These are phyloP conservation scores for Senna siamea DNA, from an alignment of 306 rosid genomes.

Conservation along the genomic window DNA sequence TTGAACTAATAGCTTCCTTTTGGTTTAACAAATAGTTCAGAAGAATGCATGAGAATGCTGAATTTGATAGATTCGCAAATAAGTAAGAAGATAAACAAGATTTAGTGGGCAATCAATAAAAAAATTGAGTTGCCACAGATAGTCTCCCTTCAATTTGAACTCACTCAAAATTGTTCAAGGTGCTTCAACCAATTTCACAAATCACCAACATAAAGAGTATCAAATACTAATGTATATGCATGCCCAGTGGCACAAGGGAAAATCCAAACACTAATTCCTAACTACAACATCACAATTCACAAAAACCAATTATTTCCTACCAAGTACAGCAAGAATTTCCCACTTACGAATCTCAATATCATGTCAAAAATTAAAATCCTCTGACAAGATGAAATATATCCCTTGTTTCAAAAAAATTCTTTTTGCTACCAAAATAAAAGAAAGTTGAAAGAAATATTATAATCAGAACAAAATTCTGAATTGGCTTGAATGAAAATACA, in stretches of 20 bases:
- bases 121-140: not conserved
- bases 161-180: not conserved
- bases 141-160: slow-evolving; percentile 26
- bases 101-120: not conserved
- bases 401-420: not conserved
- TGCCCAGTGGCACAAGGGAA: slow-evolving; percentile 27
- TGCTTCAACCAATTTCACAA: slow-evolving; percentile 16
- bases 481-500: not conserved
- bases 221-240: slow-evolving; percentile 18
- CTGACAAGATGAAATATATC: not conserved
- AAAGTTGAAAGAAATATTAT: not conserved
- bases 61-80: not conserved
- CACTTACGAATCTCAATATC: slow-evolving; percentile 17
- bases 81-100: not conserved
- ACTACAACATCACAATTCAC: not conserved
- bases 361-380: not conserved
- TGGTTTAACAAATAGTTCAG: slow-evolving; percentile 5
- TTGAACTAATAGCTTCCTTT: not conserved
- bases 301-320: not conserved
- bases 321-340: slow-evolving; percentile 30
- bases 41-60: slow-evolving; percentile 11
- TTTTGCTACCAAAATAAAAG: not conserved
- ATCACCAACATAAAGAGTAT: not conserved
- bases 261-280: slow-evolving; percentile 23
- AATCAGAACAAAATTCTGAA: not conserved